Base-by-base conservation (phyloP, 2,329 filamentous ascomycete genomes). In the Paraconiothyrium brasiliense region DNA sequence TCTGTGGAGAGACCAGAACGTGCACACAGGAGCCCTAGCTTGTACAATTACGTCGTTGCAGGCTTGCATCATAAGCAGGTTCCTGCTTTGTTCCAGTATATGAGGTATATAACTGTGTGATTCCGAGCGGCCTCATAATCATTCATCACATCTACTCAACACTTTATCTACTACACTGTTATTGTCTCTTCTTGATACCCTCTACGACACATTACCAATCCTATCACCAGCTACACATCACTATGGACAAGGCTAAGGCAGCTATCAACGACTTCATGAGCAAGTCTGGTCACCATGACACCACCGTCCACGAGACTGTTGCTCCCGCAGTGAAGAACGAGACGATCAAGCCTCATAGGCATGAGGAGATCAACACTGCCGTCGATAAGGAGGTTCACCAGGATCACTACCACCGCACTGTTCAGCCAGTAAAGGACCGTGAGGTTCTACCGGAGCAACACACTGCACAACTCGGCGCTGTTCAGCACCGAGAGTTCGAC, bases 351-450 rank as follows among this genome's bases (percentile, higher is more conserved):
- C 86, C 85, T 47, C 84, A 85, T n/a, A 77, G 84, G 44, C 88
- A 90, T 58, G 87, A 92, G 71, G 78, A 89, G n/a, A 68, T 86
- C 10, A 83, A 81, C 22, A 89, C 86, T 1, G 89, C 87, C 7
- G 76, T 92, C 30, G 88, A 92, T 72, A 86, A 85, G 67, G 90
- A 92, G 69, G 81, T 91, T 4, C 89, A 92, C 72, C 89, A 91
- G 74, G 87, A 92, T 61, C 90, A 92, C 69, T 87, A 91, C 75
- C 89, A 92, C 75, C 90, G 88, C 50, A 88, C 87, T 0, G 80
- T 92, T 1, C 90, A 92, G 78, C 90, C 90, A 0, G 79, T 92
- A 27, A 60, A 80, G 20, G 81, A 87, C 67, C 78, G 83, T 65
- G 86, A 86, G 70, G 82, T 82, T 10, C 76, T 85, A 0, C 87